A percentile compares a stretch with the other conserved stretches of the same genome.
These are phyloP conservation scores for Dendrobium chrysotoxum DNA, from an alignment of 106 monocot genomes.

Conservation along the genomic window DNA sequence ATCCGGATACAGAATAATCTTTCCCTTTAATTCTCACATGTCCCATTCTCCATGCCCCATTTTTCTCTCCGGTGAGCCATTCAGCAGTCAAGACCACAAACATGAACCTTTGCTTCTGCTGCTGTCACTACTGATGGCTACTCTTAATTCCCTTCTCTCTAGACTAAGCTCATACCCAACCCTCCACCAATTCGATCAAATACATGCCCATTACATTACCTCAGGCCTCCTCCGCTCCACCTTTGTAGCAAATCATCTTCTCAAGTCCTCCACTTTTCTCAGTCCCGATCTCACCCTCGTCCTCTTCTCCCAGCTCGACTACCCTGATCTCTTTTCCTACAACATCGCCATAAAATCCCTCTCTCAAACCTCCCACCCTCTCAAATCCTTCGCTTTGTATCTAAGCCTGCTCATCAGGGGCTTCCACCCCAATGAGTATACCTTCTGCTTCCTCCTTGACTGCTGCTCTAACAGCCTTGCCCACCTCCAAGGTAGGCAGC, in stretches of 20 bases:
- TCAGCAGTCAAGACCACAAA: not conserved
- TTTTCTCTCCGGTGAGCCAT: not conserved
- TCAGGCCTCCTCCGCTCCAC: slow-evolving; percentile 21
- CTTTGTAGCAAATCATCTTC: slow-evolving; percentile 32
- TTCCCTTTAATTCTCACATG: no score
- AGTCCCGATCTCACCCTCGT: slow-evolving; percentile 8
- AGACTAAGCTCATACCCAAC: slow-evolving; percentile 17
- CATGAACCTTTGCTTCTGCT: not conserved
- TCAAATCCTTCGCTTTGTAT: slow-evolving; percentile 28
- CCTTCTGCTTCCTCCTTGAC: slow-evolving; percentile 39
- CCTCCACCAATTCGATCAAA: slow-evolving; percentile 22
- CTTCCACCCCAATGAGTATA: slow-evolving; percentile 35
- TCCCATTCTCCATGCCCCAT: no score
- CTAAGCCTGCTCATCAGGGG: slow-evolving; percentile 13
- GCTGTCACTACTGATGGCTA: not conserved
- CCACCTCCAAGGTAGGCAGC: slow-evolving; percentile 13
- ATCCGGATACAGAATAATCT: no score
- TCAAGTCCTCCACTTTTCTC: slow-evolving; percentile 17
- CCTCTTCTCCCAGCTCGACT: slow-evolving; percentile 27
- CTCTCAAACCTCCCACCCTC: slow-evolving; percentile 8
- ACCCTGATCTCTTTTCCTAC: slow-evolving; percentile 25
- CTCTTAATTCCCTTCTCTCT: slow-evolving; percentile 7
- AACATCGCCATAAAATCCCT: slow-evolving; percentile 25
- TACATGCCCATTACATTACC: slow-evolving; percentile 25
- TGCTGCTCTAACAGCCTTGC: slow-evolving; percentile 18